These are phyloP conservation scores for Neurospora sp. DNA, from an alignment of 495 filamentous ascomycete genomes.

Conservation along the genomic window DNA sequence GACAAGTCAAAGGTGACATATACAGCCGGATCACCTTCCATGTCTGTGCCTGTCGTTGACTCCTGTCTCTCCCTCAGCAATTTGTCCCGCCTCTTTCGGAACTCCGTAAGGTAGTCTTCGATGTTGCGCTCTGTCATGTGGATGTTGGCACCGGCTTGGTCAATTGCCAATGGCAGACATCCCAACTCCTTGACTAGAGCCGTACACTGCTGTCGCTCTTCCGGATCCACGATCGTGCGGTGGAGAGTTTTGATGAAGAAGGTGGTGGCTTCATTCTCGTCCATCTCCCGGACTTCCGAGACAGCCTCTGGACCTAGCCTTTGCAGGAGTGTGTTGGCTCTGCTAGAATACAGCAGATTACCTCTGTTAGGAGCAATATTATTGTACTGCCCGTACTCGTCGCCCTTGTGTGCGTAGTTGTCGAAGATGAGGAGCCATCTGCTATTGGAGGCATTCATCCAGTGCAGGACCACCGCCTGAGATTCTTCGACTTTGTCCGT, in stretches of 20 bases:
- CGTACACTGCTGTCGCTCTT: background rate
- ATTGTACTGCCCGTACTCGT: background rate
- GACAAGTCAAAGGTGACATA: background rate
- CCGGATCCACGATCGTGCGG: background rate
- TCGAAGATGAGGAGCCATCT: slow-evolving; percentile 8
- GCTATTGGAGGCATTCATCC: background rate
- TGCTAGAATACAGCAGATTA: background rate
- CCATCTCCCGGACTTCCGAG: background rate
- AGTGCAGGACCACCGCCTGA: background rate
- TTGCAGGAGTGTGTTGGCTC: background rate
- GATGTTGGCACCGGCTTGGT: too few relatives aligned
- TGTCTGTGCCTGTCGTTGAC: too few relatives aligned
- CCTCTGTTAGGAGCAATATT: background rate
- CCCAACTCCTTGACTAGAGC: background rate
- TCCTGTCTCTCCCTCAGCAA: too few relatives aligned
- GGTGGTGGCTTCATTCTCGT: background rate
- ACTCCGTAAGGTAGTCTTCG: too few relatives aligned
- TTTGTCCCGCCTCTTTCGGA: background rate
- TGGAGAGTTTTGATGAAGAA: background rate
- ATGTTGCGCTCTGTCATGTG: too few relatives aligned
- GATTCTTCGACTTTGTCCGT: background rate
- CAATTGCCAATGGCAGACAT: background rate
- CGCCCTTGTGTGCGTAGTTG: background rate
- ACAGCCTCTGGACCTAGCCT: background rate
- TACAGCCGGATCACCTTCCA: background rate